Percentiles rank a stretch among this genome's conserved stretches.
These are phyloP conservation scores for Globisporangium carolinianum DNA, from an alignment of 352 stramenopile species.

Conservation along the genomic window DNA sequence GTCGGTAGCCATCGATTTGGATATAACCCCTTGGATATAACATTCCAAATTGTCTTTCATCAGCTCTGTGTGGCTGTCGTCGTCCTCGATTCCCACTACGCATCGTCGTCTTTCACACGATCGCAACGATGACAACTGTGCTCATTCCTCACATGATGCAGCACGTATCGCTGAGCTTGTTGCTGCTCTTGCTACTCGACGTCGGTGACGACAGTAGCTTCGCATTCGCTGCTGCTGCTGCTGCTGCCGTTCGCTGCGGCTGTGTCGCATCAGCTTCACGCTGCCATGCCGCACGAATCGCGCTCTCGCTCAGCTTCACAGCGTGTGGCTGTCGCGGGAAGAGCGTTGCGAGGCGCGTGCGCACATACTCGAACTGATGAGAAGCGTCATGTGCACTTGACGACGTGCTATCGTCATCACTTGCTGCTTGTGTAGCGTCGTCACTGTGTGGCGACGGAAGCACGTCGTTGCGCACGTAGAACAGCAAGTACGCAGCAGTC, in stretches of 20 bases:
- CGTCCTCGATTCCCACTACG: too few relatives aligned
- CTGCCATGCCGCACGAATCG: slow-evolving; percentile 3
- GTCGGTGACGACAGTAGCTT: background rate
- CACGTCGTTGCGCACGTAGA: slow-evolving; percentile 56
- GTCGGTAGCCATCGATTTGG: background rate
- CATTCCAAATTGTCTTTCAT: too few relatives aligned
- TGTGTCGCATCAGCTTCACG: background rate
- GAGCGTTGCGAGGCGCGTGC: slow-evolving; percentile 3
- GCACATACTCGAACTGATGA: background rate
- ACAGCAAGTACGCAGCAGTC: slow-evolving; percentile 60
- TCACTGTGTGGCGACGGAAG: background rate
- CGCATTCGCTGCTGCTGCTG: background rate
- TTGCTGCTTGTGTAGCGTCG: background rate
- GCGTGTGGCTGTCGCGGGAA: slow-evolving; percentile 6
- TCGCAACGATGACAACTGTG: background rate
- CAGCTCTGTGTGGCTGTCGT: too few relatives aligned
- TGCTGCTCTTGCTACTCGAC: background rate
- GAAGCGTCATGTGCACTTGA: background rate
- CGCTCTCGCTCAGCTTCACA: slow-evolving; percentile 3
- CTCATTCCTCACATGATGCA: slow-evolving; percentile 10
- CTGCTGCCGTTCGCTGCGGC: background rate
- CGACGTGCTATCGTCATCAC: background rate
- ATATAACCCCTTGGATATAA: too few relatives aligned
- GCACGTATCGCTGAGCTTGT: slow-evolving; percentile 2
- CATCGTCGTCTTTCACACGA: background rate